Percentiles rank a stretch among this genome's conserved stretches.
phyloP scores from a whole-genome alignment of 257 asterid species.

The Sherardia arvensis region DNA sequence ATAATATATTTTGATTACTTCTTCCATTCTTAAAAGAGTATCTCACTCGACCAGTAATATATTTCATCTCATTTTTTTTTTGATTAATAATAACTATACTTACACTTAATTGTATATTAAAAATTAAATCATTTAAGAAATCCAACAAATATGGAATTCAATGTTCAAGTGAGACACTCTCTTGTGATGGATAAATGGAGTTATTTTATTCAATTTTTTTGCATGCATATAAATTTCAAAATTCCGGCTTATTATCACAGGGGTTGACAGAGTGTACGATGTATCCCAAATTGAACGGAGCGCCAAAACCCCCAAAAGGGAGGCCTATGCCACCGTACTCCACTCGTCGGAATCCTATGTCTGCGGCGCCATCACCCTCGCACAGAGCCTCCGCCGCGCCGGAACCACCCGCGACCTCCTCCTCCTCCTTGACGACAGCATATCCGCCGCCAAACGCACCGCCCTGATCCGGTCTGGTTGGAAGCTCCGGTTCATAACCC shows the following conservation, averaged over 20 bases:
- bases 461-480: constrained; percentile 67
- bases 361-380: constrained; percentile 74
- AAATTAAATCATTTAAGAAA: too few relatives aligned
- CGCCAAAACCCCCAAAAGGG: constrained; percentile 19
- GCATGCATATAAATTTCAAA: not conserved
- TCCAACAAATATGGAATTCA: too few relatives aligned
- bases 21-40: too few relatives aligned
- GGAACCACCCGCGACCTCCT: constrained; percentile 55
- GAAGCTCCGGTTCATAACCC: constrained; percentile 51
- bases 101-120: too few relatives aligned
- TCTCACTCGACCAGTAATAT: too few relatives aligned
- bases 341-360: constrained; percentile 69
- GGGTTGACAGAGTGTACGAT: constrained; percentile 40
- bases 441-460: constrained; percentile 36
- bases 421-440: constrained; percentile 59
- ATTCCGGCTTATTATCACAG: constrained; percentile 10
- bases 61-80: too few relatives aligned
- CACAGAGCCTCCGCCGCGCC: constrained; percentile 57
- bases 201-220: too few relatives aligned
- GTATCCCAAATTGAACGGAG: constrained; percentile 26
- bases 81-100: too few relatives aligned
- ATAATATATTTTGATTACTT: too few relatives aligned
- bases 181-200: too few relatives aligned
- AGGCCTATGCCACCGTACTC: constrained; percentile 75
- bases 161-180: too few relatives aligned